Conservation (phyloP, 441 rosid genomes). For the Manihot esculenta region DNA sequence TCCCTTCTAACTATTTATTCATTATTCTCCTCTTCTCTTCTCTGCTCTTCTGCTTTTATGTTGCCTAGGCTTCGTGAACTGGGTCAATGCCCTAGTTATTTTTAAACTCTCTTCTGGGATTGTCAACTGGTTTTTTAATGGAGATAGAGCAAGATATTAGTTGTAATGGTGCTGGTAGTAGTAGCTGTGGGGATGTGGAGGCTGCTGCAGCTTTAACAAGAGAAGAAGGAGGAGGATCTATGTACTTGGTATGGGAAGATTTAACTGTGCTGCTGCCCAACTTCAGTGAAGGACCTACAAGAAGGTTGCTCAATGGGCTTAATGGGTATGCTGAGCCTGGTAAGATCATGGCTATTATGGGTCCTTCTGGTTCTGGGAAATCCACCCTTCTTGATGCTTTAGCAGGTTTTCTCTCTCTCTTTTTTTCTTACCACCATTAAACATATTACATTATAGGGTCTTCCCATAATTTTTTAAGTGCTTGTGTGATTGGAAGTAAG, state of each 20-base stretch:
- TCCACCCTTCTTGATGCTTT: conserved; percentile 83
- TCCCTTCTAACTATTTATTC: conserved; percentile 10
- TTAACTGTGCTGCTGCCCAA: conserved; percentile 72
- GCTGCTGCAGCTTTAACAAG: neutral
- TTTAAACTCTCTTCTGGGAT: neutral
- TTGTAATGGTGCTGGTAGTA: neutral
- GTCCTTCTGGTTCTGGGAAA: conserved; percentile 96
- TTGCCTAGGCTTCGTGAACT: too few species aligned
- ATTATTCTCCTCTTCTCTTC: neutral
- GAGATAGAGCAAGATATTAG: conserved; percentile 35
- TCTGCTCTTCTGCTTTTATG: neutral
- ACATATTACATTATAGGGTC: too few species aligned
- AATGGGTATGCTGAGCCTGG: conserved; percentile 85
- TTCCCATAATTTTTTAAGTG: too few species aligned
- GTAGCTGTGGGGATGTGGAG: neutral
- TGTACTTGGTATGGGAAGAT: conserved; percentile 78
- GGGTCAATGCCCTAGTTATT: neutral
- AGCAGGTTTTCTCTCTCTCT: conserved; percentile 41
- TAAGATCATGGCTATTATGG: conserved; percentile 88
- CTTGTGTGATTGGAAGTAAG: too few species aligned
- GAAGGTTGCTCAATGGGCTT: conserved; percentile 71
- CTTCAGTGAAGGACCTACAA: conserved; percentile 65
- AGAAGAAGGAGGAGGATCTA: conserved; percentile 24
- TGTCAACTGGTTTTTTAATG: too few species aligned
- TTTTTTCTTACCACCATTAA: neutral